Evolutionary conservation across 306 rosid genomes (phyloP), one percentile per base, ranked within the genome.

Genomic region (Lathyrus aphaca): DNA sequence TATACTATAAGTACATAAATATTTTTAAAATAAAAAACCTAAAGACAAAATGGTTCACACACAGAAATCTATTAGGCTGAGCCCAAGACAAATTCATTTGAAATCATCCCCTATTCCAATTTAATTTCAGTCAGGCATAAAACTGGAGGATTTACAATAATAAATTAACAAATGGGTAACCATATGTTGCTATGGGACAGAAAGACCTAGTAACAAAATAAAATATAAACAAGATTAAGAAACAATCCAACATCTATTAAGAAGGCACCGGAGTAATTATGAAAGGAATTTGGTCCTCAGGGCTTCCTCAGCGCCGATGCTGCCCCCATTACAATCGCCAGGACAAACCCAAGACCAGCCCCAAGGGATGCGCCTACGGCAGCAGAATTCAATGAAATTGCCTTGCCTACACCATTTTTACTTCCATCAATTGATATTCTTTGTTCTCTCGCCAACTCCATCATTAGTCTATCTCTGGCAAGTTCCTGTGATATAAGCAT

Each of bases 251-350:
- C 71, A 75, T 50, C 39, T 19, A 40, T 11, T 38, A 3, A 35
- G 14, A 55, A 69, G 56, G 72, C 43, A 66, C 76, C 71, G 3
- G 10, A n/a, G 70, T 55, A 46, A 37, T 46, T 19, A 13, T 29
- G 60, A 50, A 39, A 43, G 50, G 53, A 71, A 42, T 54, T 64
- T 30, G 63, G 49, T 66, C 60, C 50, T 80, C 80, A 94, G 43
- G 99, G 99, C 74, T 91, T 91, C 88, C 99, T 88, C 74, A 94
- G 78, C 81, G 97, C 99, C 67, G 99, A 94, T 64, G 99, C 97
- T 64, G 99, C 99, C 51, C 98, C 99, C 96, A 94, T 88, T 69
- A 87, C 97, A 43, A 94, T 83, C 7, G 99, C 99, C 48, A 94
- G 71, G 15, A 86, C 89, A 82, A 94, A 59, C 80, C 99, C 95